Conservation (phyloP, 202 grass and related monocot species). For the Miscanthus sacchariflorus region DNA sequence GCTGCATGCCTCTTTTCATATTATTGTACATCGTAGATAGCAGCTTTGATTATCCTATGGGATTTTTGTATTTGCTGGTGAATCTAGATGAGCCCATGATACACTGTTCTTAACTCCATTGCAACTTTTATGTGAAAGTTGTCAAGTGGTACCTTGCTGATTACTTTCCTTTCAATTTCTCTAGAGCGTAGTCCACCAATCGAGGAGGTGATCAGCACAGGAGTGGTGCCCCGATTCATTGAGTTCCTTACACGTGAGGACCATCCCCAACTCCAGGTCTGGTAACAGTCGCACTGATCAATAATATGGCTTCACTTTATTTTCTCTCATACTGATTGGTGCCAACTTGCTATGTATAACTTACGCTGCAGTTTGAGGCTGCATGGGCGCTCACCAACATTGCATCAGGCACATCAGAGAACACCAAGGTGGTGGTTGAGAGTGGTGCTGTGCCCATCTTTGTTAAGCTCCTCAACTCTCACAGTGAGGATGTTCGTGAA, state of each 20-base stretch:
- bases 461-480: conserved; percentile 82
- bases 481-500: conserved; percentile 91
- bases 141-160: neutral
- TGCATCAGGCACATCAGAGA: conserved; percentile 93
- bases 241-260: conserved; percentile 88
- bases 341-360: neutral
- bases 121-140: neutral
- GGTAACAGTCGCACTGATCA: neutral
- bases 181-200: conserved; percentile 90
- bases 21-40: neutral
- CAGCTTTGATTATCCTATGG: neutral
- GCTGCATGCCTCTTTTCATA: neutral
- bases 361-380: conserved; percentile 79
- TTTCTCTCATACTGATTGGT: neutral
- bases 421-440: conserved; percentile 94
- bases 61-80: neutral
- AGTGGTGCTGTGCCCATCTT: conserved; percentile 92
- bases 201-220: conserved; percentile 89
- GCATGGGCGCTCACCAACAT: conserved; percentile 99
- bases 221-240: conserved; percentile 88
- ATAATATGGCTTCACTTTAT: neutral
- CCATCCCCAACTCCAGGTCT: conserved; percentile 91
- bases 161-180: conserved; percentile 23
- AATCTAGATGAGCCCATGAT: neutral
- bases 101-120: neutral